Evolutionary conservation across 768 basidiomycete genomes (phyloP), one percentile per base, ranked within the genome.

Genomic region (Tubosaeta sp.): DNA sequence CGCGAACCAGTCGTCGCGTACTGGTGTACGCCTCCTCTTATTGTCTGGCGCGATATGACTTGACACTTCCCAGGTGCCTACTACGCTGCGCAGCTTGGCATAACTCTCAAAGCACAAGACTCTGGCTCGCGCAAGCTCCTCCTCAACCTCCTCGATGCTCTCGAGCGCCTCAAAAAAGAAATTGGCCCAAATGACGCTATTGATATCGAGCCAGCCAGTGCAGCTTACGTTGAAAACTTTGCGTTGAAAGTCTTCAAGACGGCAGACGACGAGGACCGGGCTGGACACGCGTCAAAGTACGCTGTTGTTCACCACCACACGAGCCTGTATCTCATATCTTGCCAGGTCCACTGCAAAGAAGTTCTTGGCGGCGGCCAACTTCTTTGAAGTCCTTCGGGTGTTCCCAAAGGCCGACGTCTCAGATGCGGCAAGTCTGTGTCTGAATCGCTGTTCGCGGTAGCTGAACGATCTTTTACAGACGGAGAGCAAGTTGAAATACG

Each of bases 201-300:
- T 51, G 85, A 89, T 54, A 80, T 84, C 52, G 94, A 97, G 62
- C 71, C 80, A 9, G 92, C 84, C 0, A 88, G 90, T 37, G 82
- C 87, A 3, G 91, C 92, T 4, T 95, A 92, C 62, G 83, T 98
- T 44, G 94, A 97, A 74, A 93, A 95, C 72, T 98, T 98, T 75
- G 95, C 91, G 1, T 71, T 95, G 25, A 86, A 78, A 54, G 83
- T 98, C n/a, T 99, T 99, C 70, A 74, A 76, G 10, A 75, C 76
- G 59, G 95, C 95, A 17, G 97, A 99, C 65, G 86, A 88, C 60
- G 94, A 95, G 65, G 97, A 98, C 67, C 75, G 95, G 42, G 78
- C 72, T 13, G 92, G 88, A 1, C 76, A 74, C 41, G 83, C 88
- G 13, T 88, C 85, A 32, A 84, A 87, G 91, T 92, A 60, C 50